phyloP scores from a whole-genome alignment of 768 basidiomycete genomes.

The Rhizopogon vesiculosus region DNA sequence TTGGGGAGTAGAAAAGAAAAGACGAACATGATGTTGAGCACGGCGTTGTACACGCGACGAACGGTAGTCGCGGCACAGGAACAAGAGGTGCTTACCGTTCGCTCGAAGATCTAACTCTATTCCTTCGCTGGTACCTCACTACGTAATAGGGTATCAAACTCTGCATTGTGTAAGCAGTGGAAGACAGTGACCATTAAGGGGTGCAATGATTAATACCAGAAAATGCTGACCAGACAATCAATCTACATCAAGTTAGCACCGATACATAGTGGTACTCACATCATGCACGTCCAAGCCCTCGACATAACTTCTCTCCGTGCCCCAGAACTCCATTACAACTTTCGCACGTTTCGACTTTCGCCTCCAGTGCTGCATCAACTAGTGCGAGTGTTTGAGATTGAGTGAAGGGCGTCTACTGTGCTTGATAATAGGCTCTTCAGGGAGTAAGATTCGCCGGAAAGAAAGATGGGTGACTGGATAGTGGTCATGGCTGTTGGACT shows the following conservation, averaged over 20 bases:
- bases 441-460: slow-evolving; percentile 60
- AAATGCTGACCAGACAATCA: slow-evolving; percentile 55
- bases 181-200: too few relatives aligned
- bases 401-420: slow-evolving; percentile 31
- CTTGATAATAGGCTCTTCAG: slow-evolving; percentile 40
- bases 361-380: slow-evolving; percentile 42
- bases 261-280: slow-evolving; percentile 36
- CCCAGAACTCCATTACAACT: slow-evolving; percentile 75
- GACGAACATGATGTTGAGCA: too few relatives aligned
- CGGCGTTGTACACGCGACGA: too few relatives aligned
- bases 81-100: too few relatives aligned
- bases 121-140: too few relatives aligned
- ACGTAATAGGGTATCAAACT: slow-evolving; percentile 37
- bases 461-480: slow-evolving; percentile 43
- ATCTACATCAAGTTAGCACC: slow-evolving; percentile 1
- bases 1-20: too few relatives aligned
- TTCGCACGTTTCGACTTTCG: slow-evolving; percentile 60
- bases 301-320: slow-evolving; percentile 78
- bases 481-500: neutral
- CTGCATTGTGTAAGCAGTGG: too few relatives aligned
- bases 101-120: too few relatives aligned
- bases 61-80: too few relatives aligned
- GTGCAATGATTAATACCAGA: slow-evolving; percentile 66
- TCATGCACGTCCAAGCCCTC: slow-evolving; percentile 81
- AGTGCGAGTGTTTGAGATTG: slow-evolving; percentile 23